Evolutionary conservation across 106 monocot genomes (phyloP), one percentile per base, ranked within the genome.

Genomic region (Dendrobium huoshanense): DNA sequence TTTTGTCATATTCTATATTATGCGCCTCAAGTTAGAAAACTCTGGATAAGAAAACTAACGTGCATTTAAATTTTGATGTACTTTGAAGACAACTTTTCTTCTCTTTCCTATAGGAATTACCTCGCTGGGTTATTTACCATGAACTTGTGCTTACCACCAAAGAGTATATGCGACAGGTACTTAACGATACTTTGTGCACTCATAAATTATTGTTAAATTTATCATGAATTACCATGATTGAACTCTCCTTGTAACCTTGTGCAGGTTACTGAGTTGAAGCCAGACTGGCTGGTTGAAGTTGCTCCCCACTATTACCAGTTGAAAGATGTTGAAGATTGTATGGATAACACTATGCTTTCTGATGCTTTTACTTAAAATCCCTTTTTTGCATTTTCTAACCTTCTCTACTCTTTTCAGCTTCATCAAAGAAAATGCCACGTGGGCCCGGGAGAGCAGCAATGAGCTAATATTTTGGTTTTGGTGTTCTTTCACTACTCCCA

Each of bases 111-210:
- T 64, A 97, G 97, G 85, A 87, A 44, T 91, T 88, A 76, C 98
- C 98, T 5, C 85, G 95, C 41, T 98, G 95, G 94, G 92, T 88
- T 17, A 81, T 95, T 9, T 98, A 98, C 79, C 98, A 98, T 83
- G 98, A 98, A 56, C 83, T 98, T 73, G 95, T 98, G 24, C 92
- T 93, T 29, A 95, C 98, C 11, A 86, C 98, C 22, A 98, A 98
- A 75, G 98, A 95, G 72, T 98, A 89, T 67, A 92, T 98, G 98
- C 88, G 98, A 64, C 95, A 98, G 92, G 98, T 92, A 88, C 25
- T 20, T 3, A 18, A 55, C 54, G 51, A 51, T 54, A 11, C 24
- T 77, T 55, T 77, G 10, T 55, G 51, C 70, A 33, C 4, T n/a
- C 2, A 22, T 65, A 65, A 7, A 7, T 65, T 65, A 51, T 65